These are phyloP conservation scores for Psilocybe mexicana DNA, from an alignment of 1,284 basidiomycete genomes.

Conservation along the genomic window DNA sequence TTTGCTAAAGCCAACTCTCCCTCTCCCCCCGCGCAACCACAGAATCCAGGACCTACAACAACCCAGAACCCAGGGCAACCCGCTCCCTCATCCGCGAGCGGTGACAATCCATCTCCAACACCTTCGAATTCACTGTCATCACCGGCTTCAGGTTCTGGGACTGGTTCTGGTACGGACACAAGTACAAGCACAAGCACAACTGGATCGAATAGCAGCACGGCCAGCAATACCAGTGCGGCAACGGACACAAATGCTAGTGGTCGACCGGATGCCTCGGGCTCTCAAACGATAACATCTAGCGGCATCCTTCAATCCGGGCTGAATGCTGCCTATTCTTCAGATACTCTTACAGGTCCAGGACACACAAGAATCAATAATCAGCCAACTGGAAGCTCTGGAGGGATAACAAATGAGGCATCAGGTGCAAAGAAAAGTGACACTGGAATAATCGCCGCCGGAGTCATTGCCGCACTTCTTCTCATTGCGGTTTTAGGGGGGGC, in stretches of 20 bases:
- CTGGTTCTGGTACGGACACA: background rate
- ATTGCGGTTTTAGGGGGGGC: constrained; percentile 19
- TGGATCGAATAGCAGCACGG: background rate
- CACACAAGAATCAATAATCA: background rate
- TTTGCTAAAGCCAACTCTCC: background rate
- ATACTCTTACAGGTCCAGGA: background rate
- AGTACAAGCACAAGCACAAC: background rate
- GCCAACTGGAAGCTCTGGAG: background rate
- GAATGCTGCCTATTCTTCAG: constrained; percentile 2
- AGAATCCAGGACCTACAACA: background rate
- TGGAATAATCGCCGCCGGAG: constrained; percentile 29
- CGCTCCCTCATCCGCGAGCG: background rate
- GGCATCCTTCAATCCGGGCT: background rate
- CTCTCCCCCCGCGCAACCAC: background rate
- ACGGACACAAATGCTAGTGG: background rate
- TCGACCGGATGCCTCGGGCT: background rate
- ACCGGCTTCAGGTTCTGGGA: background rate
- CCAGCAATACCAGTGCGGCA: background rate
- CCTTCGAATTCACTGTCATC: background rate
- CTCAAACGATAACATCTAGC: background rate
- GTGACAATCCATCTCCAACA: background rate
- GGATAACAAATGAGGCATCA: background rate
- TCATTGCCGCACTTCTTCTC: constrained; percentile 24
- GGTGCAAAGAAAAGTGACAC: constrained; percentile 15
- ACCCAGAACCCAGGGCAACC: background rate